Conservation (phyloP, 768 basidiomycete species). For the Punctularia strigosozonata region DNA sequence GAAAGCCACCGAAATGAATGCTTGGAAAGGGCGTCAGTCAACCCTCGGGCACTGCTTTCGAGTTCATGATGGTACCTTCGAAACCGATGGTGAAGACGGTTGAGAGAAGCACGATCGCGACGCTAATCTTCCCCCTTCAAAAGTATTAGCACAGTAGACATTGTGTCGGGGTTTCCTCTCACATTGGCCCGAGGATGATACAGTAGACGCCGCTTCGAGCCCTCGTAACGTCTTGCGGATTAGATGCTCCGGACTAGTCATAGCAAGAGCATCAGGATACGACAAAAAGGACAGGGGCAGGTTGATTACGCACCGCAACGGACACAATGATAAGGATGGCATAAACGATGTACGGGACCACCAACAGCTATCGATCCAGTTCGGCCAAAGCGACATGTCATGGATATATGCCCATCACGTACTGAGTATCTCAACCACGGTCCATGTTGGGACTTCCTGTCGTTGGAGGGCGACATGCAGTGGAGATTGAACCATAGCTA, state of each 20-base stretch:
- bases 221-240: neutral
- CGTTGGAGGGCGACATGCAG: too few relatives aligned
- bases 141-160: too few relatives aligned
- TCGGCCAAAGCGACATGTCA: too few relatives aligned
- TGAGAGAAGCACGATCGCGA: neutral
- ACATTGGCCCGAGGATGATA: neutral
- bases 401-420: too few relatives aligned
- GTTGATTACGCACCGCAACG: neutral
- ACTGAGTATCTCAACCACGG: too few relatives aligned
- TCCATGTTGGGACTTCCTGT: too few relatives aligned
- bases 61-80: neutral
- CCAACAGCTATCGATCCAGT: neutral
- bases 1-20: too few relatives aligned
- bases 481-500: too few relatives aligned
- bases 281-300: neutral
- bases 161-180: neutral
- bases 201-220: neutral
- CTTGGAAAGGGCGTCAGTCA: too few relatives aligned
- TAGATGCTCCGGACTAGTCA: neutral
- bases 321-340: neutral
- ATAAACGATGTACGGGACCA: neutral
- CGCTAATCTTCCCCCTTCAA: neutral
- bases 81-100: neutral
- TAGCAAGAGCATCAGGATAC: neutral
- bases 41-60: neutral